Evolutionary conservation across 352 stramenopile genomes (phyloP), one percentile per base, ranked within the genome.

Genomic region (Phytophthora aleatoria): DNA sequence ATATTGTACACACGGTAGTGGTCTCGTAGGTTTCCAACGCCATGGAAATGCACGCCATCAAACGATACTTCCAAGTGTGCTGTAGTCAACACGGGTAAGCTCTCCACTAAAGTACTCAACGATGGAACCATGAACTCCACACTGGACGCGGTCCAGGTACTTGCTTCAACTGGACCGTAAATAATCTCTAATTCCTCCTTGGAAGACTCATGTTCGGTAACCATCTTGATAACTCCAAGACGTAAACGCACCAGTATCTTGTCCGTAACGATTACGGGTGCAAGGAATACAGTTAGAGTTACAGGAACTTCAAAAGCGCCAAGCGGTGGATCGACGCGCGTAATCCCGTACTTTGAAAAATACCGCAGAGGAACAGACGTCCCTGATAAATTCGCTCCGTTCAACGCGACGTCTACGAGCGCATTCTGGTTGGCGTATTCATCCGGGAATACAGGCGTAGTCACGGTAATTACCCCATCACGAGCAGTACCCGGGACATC

Each of bases 261-360:
- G 56, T 92, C 79, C 10, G 65, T 88, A 10, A 80, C 58, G 15
- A 92, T 62, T 15, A 67, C 61, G 27, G 83, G 81, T 0, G 77
- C 58, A 12, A 90, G 42, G 7, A 60, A 62, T 0, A 90, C 28
- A 4, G 59, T 68, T n/a, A 90, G 13, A 7, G 28, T 45, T 27
- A 89, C 78, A 1, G 81, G 67, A 44, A 92, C 83, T 52, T 90
- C 81, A 45, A 88, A 83, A 0, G 80, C 83, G 2, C 81, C 81
- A 3, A 81, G 67, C 2, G 65, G 49, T 9, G 83, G 83, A 20
- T 89, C 77, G 0, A 89, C 67, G 0, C 68, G 63, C 20, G 70
- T 73, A 31, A 89, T 81, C 2, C 39, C 38, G 39, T 85, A 89
- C 4, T 66, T 70, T 4, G 67, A 81, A 54, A 89, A 90, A 53